Conservation (phyloP, 768 basidiomycete genomes). For the Mycena venus region DNA sequence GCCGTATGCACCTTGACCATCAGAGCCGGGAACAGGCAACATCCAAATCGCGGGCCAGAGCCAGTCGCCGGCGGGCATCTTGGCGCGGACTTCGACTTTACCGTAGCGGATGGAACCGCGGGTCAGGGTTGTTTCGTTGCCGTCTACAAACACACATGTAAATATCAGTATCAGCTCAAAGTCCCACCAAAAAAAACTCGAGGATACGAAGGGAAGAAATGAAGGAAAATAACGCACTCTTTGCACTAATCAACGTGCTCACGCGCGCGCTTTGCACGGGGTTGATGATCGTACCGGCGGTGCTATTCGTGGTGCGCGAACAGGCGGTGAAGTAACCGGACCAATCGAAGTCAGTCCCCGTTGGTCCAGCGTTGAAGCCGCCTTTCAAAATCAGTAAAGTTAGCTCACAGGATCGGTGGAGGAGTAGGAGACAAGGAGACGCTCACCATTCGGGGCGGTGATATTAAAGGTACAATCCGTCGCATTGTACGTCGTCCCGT, state of each 20-base stretch:
- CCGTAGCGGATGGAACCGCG: conserved; percentile 60
- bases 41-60: too few relatives aligned
- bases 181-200: too few relatives aligned
- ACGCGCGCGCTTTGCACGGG: conserved; percentile 88
- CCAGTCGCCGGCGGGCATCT: conserved; percentile 79
- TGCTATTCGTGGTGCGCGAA: conserved; percentile 74
- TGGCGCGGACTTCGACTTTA: conserved; percentile 83
- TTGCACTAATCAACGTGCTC: conserved; percentile 74
- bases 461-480: conserved; percentile 84
- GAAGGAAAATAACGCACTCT: too few relatives aligned
- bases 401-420: too few relatives aligned
- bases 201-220: too few relatives aligned
- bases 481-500: conserved; percentile 84
- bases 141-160: too few relatives aligned
- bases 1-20: too few relatives aligned
- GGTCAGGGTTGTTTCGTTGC: conserved; percentile 9
- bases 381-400: too few relatives aligned
- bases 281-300: conserved; percentile 78
- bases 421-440: too few relatives aligned
- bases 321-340: conserved; percentile 65
- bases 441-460: conserved; percentile 54
- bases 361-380: too few relatives aligned
- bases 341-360: conserved; percentile 56
- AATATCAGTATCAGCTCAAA: too few relatives aligned
- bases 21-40: too few relatives aligned